Conservation (phyloP, 1,284 basidiomycete species). For the Sporisorium sorghi region DNA sequence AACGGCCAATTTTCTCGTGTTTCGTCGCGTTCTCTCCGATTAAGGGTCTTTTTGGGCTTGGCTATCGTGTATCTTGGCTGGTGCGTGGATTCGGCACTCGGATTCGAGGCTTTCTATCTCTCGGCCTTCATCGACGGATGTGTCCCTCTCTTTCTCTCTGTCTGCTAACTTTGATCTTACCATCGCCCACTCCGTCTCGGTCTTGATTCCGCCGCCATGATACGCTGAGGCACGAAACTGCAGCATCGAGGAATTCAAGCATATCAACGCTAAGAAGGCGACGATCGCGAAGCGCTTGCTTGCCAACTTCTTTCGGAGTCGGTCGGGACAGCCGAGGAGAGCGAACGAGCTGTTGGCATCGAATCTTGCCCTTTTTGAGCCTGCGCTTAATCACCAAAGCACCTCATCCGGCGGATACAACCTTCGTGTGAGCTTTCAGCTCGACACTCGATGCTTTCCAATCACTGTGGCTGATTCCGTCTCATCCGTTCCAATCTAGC, state of each 20-base stretch:
- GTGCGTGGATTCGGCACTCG: slow-evolving; percentile 7
- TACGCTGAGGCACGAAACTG: neutral
- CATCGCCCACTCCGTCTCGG: neutral
- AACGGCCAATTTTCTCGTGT: neutral
- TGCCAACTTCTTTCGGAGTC: neutral
- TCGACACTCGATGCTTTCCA: slow-evolving; percentile 6
- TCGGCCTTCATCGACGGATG: slow-evolving; percentile 11
- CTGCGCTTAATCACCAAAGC: neutral
- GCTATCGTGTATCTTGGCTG: neutral
- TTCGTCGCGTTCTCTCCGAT: neutral
- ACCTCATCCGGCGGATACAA: slow-evolving; percentile 3
- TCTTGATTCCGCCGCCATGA: neutral
- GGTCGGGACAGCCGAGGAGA: neutral
- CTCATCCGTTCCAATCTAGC: slow-evolving; percentile 19
- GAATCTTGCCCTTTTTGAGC: neutral
- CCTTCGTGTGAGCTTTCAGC: neutral
- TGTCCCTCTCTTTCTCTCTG: no score
- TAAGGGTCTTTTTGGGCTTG: slow-evolving; percentile 4
- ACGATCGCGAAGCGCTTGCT: neutral
- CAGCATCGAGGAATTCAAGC: neutral
- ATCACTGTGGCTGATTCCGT: slow-evolving; percentile 11
- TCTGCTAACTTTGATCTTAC: slow-evolving; percentile 1
- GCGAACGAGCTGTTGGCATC: slow-evolving; percentile 3
- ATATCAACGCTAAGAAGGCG: neutral
- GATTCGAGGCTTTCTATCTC: slow-evolving; percentile 1